Base-by-base conservation (phyloP, 805 yeast species). In the Kodamaea nitidulidarum region DNA sequence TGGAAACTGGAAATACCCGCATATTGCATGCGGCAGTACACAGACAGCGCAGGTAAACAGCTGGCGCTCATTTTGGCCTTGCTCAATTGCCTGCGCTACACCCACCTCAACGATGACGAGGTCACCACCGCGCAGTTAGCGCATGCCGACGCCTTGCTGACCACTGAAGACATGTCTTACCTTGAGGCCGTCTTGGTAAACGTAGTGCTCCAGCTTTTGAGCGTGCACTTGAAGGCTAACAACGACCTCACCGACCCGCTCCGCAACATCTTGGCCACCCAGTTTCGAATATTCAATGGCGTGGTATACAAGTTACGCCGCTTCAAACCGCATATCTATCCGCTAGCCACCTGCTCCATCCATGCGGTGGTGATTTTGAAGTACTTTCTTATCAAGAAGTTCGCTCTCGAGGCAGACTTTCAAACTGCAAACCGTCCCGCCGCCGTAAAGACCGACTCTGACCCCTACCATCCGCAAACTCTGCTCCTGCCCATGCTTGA, bases 1-100 rank as follows among this genome's bases (percentile, higher is more conserved):
- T 67, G 72, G 72, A 64, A 63, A 42, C 48, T 56, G 16, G 43
- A 60, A 9, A 48, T 67, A 7, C 72, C 72, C 2, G 45, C 48
- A 12, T 62, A 59, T 39, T 61, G 69, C 43, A 40, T 64, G 12
- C 43, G 43, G 17, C 35, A 47, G 40, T 29, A 15, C 38, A 16
- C 38, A 25, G 20, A 17, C 17, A 31, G 40, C 32, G 37, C 39
- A 29, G 43, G 46, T 11, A 44, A 49, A 14, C 45, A 43, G n/a
- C 41, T 49, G 10, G 55, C 63, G 21, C 46, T 63, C 17, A 40
- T 64, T 6, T 51, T 56, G 20, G 61, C 70, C 41, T 48, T 67
- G 26, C 40, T 67, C 11, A 51, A 50, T 39, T 64, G 71, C 42
- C 55, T 60, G 11, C 31, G 24, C n/a, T 45, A 25, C 35, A 46